Evolutionary conservation across 352 stramenopile species (phyloP).

Genomic region (Phytophthora pini): DNA sequence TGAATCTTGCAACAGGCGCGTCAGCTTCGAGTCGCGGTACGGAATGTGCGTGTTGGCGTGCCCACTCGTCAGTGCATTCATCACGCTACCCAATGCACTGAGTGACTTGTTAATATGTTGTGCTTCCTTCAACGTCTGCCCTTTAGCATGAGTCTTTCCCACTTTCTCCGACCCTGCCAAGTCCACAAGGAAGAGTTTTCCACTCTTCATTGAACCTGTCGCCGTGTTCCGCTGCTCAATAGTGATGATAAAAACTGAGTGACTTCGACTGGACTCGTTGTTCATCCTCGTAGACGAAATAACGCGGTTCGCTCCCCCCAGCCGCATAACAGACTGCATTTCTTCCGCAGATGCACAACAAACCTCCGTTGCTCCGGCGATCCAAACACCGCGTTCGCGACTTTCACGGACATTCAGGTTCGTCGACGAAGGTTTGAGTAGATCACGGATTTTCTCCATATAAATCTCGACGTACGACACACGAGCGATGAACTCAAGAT

Average conservation of each 20-base stretch:
- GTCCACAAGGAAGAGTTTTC: slow-evolving; percentile 94
- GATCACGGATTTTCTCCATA: slow-evolving; percentile 98
- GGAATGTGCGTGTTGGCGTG: slow-evolving; percentile 92
- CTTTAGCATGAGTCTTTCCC: slow-evolving; percentile 87
- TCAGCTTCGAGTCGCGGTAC: slow-evolving; percentile 91
- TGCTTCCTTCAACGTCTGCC: slow-evolving; percentile 89
- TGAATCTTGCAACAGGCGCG: slow-evolving; percentile 85
- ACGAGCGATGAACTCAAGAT: slow-evolving; percentile 94
- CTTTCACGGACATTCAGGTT: slow-evolving; percentile 74
- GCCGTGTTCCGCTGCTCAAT: slow-evolving; percentile 88
- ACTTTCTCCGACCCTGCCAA: slow-evolving; percentile 83
- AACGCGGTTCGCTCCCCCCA: slow-evolving; percentile 91
- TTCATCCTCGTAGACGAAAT: slow-evolving; percentile 93
- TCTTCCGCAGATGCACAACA: slow-evolving; percentile 64
- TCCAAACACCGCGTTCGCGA: slow-evolving; percentile 65
- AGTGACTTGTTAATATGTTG: slow-evolving; percentile 93
- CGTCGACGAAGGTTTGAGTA: slow-evolving; percentile 79
- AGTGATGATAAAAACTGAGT: slow-evolving; percentile 97
- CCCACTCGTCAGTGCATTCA: slow-evolving; percentile 87
- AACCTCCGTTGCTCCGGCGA: slow-evolving; percentile 67
- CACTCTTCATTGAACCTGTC: slow-evolving; percentile 72
- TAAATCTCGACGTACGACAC: slow-evolving; percentile 99
- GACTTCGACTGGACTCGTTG: slow-evolving; percentile 89
- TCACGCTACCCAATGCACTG: slow-evolving; percentile 90
- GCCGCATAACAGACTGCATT: slow-evolving; percentile 90